Base-by-base conservation (phyloP, 140 eudicot species). In the Erigeron philadelphicus region DNA sequence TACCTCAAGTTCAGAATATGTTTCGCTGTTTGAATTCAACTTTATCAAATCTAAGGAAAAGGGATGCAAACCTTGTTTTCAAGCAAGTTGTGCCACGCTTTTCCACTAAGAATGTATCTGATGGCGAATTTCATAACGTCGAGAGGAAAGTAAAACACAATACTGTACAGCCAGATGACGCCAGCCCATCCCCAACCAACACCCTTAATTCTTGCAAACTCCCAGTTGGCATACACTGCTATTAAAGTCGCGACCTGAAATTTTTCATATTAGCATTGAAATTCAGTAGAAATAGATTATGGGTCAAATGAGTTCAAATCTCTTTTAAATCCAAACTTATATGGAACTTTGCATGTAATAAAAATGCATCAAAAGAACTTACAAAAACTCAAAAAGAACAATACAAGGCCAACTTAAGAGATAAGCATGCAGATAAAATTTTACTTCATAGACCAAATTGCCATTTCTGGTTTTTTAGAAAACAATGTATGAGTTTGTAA, bases 141-240 rank as follows among this genome's bases (percentile, higher is more conserved):
- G 6, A 87, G 88, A 0, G 95, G 95, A 43, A 87, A 40, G 61
- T 87, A 87, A 16, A 83, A 82, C 21, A 82, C 86, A 4, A 87
- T 46, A 46, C 84, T 87, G 77, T 77, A 87, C 15, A 84, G 67
- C 95, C 95, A 87, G 69, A 87, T 85, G 15, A 75, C 88, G 21
- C 84, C 90, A 9, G 95, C 95, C 95, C 95, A 87, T 52, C 95
- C 90, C 95, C 95, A 87, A 8, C 95, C 95, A 13, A 80, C 79
- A 54, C 86, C 88, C 44, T 84, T 68, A 38, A 84, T 87, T 68
- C 76, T 80, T 48, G 95, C 95, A 17, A 82, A 87, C 4, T 21
- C 71, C 88, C 88, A 84, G 10, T 85, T 52, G 6, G 90, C 88
- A 10, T 84, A 87, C 12, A 84, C 95, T 3, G 95, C 95, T 21